A percentile compares a stretch with the other conserved stretches of the same genome.
Evolutionary conservation across 192 early-diverging fungal genomes (phyloP).

Genomic region (Linnemannia hyalina): DNA sequence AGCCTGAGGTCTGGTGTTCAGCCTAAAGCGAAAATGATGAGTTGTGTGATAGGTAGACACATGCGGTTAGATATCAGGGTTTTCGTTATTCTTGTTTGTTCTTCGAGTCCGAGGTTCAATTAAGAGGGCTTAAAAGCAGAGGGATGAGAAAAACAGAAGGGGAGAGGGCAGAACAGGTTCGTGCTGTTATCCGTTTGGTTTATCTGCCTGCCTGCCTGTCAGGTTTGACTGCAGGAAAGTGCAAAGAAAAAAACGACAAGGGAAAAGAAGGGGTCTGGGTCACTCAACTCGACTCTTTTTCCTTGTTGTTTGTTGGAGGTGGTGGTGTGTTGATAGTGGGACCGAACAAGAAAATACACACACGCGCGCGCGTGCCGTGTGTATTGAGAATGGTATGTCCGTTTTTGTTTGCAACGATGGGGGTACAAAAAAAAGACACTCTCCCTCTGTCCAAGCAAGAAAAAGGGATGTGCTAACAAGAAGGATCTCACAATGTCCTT

Average conservation of each 20-base stretch:
- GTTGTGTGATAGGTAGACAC: neutral
- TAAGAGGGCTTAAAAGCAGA: neutral
- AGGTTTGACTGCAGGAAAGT: neutral
- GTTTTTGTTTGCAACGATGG: neutral
- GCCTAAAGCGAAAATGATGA: neutral
- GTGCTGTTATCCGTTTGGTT: neutral
- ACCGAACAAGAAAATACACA: neutral
- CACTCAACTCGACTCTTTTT: neutral
- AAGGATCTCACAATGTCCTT: neutral
- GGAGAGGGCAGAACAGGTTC: neutral
- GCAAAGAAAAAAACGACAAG: neutral
- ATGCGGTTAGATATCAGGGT: neutral
- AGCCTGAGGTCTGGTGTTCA: slow-evolving; percentile 18
- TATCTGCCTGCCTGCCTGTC: neutral
- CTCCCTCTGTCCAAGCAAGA: neutral
- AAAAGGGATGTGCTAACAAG: neutral
- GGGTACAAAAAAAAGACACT: slow-evolving; percentile 3
- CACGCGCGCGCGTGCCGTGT: neutral
- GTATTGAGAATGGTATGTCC: neutral
- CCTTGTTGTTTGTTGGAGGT: neutral
- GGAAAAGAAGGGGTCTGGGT: slow-evolving; percentile 6
- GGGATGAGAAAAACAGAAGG: slow-evolving; percentile 7
- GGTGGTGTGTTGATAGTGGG: neutral
- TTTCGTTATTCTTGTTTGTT: neutral
- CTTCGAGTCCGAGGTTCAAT: neutral